Evolutionary conservation across 2,329 filamentous ascomycete species (phyloP).

Genomic region (Fusarium chuoi): DNA sequence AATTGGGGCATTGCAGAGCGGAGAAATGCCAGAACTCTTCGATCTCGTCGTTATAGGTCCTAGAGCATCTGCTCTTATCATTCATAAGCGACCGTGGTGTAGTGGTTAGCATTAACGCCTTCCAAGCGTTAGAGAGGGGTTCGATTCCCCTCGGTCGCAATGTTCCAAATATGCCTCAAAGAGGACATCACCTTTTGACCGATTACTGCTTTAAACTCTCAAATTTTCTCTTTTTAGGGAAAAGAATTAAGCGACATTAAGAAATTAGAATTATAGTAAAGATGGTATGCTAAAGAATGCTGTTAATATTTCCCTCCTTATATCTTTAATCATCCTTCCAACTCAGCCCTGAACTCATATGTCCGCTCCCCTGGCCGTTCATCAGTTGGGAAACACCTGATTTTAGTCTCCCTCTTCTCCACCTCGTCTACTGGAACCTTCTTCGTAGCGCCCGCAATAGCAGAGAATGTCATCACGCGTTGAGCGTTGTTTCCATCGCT

Average conservation of each 20-base stretch:
- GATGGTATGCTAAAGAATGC: not conserved
- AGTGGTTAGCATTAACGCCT: conserved; percentile 29
- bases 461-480: conserved; percentile 33
- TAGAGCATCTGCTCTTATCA: rapidly evolving
- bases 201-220: rapidly evolving
- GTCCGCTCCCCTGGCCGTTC: not conserved
- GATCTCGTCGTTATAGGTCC: rapidly evolving
- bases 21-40: not conserved
- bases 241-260: not conserved
- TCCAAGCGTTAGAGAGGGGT: conserved; percentile 26
- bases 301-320: not conserved
- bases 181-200: rapidly evolving
- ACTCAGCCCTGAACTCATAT: conserved; percentile 31
- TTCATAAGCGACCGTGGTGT: conserved; percentile 16
- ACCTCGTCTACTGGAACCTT: conserved; percentile 19
- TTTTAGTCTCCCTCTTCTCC: conserved; percentile 18
- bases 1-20: too few relatives aligned
- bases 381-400: conserved; percentile 23
- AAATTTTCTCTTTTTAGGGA: not conserved
- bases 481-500: conserved; percentile 15
- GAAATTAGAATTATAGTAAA: not conserved
- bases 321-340: not conserved
- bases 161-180: rapidly evolving
- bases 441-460: conserved; percentile 30
- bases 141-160: conserved; percentile 20